Evolutionary conservation across 2,329 filamentous ascomycete species (phyloP), one percentile per base, ranked within the genome.

Genomic region (Aspergillus clavatus): DNA sequence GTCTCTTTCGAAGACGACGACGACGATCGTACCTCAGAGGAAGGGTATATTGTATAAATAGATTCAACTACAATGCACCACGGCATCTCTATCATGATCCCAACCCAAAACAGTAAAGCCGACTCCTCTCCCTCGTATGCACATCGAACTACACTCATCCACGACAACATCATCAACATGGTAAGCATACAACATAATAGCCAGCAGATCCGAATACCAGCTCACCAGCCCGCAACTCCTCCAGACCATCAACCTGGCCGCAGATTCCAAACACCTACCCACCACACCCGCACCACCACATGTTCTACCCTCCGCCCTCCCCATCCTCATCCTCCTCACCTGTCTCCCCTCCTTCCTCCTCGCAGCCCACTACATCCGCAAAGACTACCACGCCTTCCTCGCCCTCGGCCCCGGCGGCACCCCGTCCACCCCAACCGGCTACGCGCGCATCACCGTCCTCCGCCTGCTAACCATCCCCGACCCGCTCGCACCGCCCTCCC

Each of bases 401-500:
- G 79, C 79, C 29, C 80, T 94, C 16, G 88, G 88, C 0, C 87
- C 87, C 0, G 88, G 88, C 19, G 88, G 88, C 47, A 91, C 86
- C 0, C 87, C 88, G 0, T 77, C 83, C 2, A 93, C 85, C 0
- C 78, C 86, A 33, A 52, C 68, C 4, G 88, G 87, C 52, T 94
- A 91, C 65, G 68, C 88, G 21, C 79, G 80, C 44, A 82, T 93
- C 65, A 84, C 83, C 51, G 80, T 81, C 66, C 78, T 91, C 39
- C 81, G 84, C 8, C 69, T 90, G 38, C 83, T 89, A 72, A 78
- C 80, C 27, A 74, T 93, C 4, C 78, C 81, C 5, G 77, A 91
- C 58, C 84, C 86, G n/a, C 82, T 86, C 57, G 69, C 64, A 18
- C 76, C 85, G 0, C 78, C 82, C 0, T 67, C 70, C 2, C 56